Evolutionary conservation across 306 rosid genomes (phyloP).

Genomic region (Arachis stenosperma): DNA sequence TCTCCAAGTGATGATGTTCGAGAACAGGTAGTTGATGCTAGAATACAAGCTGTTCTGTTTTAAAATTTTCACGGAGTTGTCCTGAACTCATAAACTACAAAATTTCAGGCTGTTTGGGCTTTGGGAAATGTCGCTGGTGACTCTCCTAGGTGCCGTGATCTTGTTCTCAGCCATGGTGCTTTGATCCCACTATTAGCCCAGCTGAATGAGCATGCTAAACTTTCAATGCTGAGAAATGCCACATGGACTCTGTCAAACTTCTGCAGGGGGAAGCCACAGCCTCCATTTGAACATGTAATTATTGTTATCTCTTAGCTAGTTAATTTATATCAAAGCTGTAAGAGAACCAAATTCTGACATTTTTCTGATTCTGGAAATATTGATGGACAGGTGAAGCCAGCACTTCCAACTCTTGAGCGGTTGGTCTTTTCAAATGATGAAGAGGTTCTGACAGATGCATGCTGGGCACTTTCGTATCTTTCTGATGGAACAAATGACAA

Average conservation of each 20-base stretch:
- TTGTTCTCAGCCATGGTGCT: slow-evolving; percentile 83
- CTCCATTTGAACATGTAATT: slow-evolving; percentile 78
- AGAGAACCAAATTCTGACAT: background rate
- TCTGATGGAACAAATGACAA: slow-evolving; percentile 94
- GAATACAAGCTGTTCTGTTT: background rate
- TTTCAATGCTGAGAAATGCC: slow-evolving; percentile 93
- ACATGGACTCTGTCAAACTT: slow-evolving; percentile 94
- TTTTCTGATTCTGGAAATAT: slow-evolving; percentile 20
- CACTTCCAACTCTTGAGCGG: slow-evolving; percentile 91
- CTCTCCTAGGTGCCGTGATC: slow-evolving; percentile 94
- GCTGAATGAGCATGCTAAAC: slow-evolving; percentile 91
- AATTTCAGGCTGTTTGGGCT: slow-evolving; percentile 88
- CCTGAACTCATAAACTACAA: background rate
- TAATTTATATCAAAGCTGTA: background rate
- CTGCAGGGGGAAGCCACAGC: slow-evolving; percentile 96
- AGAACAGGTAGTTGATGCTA: slow-evolving; percentile 68
- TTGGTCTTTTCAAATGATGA: slow-evolving; percentile 87
- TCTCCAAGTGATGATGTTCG: slow-evolving; percentile 95
- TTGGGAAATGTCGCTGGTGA: slow-evolving; percentile 97
- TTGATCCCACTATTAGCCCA: slow-evolving; percentile 72
- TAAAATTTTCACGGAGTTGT: background rate
- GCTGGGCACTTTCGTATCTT: slow-evolving; percentile 92
- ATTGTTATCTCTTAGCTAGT: slow-evolving; percentile 4
- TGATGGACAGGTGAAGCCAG: slow-evolving; percentile 74
- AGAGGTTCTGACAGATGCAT: slow-evolving; percentile 89